Base-by-base conservation (phyloP, 768 basidiomycete species). In the Trametes maxima region DNA sequence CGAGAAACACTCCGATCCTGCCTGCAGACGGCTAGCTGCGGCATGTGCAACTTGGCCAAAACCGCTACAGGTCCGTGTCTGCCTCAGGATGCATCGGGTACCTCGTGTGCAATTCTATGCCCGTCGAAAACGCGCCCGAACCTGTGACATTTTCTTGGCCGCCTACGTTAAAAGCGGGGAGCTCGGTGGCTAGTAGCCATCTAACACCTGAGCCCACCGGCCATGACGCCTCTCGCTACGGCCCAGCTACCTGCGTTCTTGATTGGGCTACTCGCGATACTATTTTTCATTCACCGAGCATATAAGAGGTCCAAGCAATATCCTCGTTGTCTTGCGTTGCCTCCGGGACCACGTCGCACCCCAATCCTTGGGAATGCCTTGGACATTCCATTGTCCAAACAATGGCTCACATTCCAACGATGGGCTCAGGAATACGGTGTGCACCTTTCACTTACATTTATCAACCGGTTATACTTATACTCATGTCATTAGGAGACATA, bases 401-500 rank as follows among this genome's bases (percentile, higher is more conserved):
- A 57, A 22, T 57, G 50, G 49, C 49, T 54, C 25, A 48, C 55
- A 0, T 63, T 57, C 40, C 24, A 51, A 4, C 7, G 24, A 8
- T 62, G 54, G 60, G 42, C 54, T 4, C 13, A 51, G 6, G 12
- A 52, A 22, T 57, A 62, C 14, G 60, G 60, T 62, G 14, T 2
- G 48, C 37, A 5, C 28, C 28, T 6, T 13, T 10, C 8, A 14
- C n/a, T 10, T 17, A 7, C 8, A 16, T 42, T 11, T 2, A 8
- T 14, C 14, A 8, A 8, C 45, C 28, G 12, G 21, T 24, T 33
- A 8, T 49, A 13, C 5, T 22, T 25, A n/a, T 33, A 17, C 5
- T 17, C 28, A 44, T 11, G 10, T 21, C 19, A 10, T 2, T 35
- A 69, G 66, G 64, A 10, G 65, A 65, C 17, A 45, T 70, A 7